Conservation (phyloP, 495 filamentous ascomycete genomes). For the Penicillium daleae region DNA sequence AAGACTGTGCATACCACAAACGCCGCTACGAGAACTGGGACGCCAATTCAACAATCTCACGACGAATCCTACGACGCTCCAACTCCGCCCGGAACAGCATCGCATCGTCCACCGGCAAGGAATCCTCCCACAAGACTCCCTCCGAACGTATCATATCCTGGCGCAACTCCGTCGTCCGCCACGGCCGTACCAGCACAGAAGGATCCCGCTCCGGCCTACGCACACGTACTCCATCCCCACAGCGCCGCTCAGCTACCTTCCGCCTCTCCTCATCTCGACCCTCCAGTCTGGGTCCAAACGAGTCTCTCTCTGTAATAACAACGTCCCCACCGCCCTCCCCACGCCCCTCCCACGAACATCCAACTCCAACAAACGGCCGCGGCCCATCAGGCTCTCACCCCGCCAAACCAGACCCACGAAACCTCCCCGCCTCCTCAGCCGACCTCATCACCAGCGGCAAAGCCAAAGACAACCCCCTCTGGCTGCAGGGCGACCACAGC, state of each 20-base stretch:
- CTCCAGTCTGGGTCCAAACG: constrained; percentile 28
- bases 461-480: constrained; percentile 48
- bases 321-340: constrained; percentile 43
- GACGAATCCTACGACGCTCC: constrained; percentile 70
- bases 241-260: constrained; percentile 26
- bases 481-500: constrained; percentile 56
- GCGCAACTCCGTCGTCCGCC: constrained; percentile 76
- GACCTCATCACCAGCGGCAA: constrained; percentile 26
- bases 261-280: constrained; percentile 29
- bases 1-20: constrained; percentile 81
- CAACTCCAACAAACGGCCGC: constrained; percentile 1
- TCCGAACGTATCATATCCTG: constrained; percentile 90
- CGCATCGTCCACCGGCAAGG: constrained; percentile 50
- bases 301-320: constrained; percentile 39
- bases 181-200: constrained; percentile 55
- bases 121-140: constrained; percentile 57
- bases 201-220: constrained; percentile 44
- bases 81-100: constrained; percentile 62
- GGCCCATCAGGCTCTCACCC: background rate
- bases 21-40: constrained; percentile 55
- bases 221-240: constrained; percentile 60
- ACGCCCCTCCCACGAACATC: constrained; percentile 31
- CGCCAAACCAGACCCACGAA: constrained; percentile 1
- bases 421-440: constrained; percentile 22
- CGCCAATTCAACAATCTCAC: constrained; percentile 75